A percentile compares a stretch with the other conserved stretches of the same genome.
Evolutionary conservation across 441 rosid genomes (phyloP).

Genomic region (Metrosideros polymorpha): DNA sequence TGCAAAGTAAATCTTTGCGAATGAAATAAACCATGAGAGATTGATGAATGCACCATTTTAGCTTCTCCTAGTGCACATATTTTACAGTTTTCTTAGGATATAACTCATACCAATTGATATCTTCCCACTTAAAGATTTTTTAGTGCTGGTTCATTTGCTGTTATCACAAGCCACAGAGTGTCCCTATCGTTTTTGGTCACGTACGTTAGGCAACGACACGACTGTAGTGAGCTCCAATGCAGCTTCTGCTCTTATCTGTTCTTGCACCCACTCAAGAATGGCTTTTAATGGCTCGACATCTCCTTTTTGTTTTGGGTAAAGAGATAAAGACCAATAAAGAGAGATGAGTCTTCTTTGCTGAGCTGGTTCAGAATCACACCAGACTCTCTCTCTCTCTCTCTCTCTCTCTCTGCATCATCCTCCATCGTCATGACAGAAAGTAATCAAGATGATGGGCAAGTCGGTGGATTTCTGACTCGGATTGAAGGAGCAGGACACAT

Average conservation of each 20-base stretch:
- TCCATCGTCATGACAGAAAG: not conserved
- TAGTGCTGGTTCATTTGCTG: not conserved
- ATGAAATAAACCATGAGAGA: not conserved
- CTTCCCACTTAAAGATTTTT: not conserved
- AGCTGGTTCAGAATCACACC: not conserved
- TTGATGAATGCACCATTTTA: not conserved
- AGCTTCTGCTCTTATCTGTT: not conserved
- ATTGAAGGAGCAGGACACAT: slow-evolving; percentile 18
- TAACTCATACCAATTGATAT: not conserved
- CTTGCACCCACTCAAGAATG: not conserved
- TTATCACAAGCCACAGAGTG: not conserved
- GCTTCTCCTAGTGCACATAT: not conserved
- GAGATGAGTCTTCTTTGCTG: not conserved
- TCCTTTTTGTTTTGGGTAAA: not conserved
- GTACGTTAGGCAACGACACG: not conserved
- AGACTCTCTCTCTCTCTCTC: not conserved
- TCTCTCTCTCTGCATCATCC: not conserved
- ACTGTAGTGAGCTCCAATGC: not conserved
- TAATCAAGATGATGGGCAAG: not conserved
- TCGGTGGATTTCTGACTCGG: slow-evolving; percentile 34
- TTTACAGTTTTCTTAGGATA: not conserved
- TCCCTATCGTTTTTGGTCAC: not conserved
- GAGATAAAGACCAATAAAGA: not conserved
- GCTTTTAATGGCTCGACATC: not conserved
- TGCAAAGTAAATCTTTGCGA: not conserved